phyloP scores from a whole-genome alignment of 306 rosid genomes.

The Oxytropis ochrocephala region DNA sequence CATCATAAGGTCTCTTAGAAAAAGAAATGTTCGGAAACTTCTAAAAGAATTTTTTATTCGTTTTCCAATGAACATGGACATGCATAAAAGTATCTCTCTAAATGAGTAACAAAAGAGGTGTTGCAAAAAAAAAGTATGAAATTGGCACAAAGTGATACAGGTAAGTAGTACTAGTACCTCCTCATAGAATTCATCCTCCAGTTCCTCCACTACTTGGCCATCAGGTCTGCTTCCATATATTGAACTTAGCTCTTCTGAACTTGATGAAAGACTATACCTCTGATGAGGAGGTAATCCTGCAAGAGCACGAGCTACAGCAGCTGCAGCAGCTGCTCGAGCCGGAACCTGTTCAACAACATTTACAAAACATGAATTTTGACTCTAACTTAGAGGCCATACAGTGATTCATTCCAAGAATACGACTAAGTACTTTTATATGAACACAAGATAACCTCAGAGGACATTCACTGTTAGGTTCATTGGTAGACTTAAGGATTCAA shows the following conservation, averaged over 20 bases:
- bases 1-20: not conserved
- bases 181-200: conserved; percentile 83
- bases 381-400: conserved; percentile 4
- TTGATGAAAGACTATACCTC: conserved; percentile 70
- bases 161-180: conserved; percentile 82
- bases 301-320: conserved; percentile 95
- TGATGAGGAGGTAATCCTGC: conserved; percentile 97
- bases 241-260: conserved; percentile 85
- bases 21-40: conserved; percentile 16
- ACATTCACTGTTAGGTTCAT: conserved; percentile 5
- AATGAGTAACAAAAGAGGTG: conserved; percentile 1
- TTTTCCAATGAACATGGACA: conserved; percentile 6
- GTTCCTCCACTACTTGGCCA: conserved; percentile 61
- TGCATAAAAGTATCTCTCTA: conserved; percentile 4
- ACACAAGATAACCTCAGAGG: not conserved
- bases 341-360: conserved; percentile 67
- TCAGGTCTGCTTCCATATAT: conserved; percentile 73
- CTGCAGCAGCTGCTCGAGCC: conserved; percentile 91
- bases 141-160: conserved; percentile 30
- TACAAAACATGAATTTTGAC: conserved; percentile 24
- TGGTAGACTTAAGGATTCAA: not conserved
- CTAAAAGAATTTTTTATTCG: not conserved
- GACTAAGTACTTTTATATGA: not conserved
- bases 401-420: not conserved
- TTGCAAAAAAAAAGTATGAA: conserved; percentile 29